Conservation (phyloP, 306 rosid species). For the Astragalus membranaceus region DNA sequence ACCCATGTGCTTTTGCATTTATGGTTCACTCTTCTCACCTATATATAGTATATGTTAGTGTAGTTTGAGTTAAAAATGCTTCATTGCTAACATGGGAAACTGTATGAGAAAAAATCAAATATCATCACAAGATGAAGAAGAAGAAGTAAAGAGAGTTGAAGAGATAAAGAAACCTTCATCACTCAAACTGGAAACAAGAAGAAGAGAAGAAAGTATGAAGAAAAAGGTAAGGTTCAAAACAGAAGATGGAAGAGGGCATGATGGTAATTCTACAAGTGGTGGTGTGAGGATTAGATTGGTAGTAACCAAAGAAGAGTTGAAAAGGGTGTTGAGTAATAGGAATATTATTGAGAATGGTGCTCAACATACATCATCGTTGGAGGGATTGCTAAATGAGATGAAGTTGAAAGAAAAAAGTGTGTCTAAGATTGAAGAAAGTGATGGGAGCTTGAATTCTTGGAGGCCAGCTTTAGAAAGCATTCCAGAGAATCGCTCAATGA, state of each 20-base stretch:
- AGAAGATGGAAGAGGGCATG: neutral
- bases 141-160: slow-evolving; percentile 18
- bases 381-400: slow-evolving; percentile 41
- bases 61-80: neutral
- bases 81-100: slow-evolving; percentile 49
- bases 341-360: slow-evolving; percentile 13
- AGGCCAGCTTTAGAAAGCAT: slow-evolving; percentile 63
- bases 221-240: slow-evolving; percentile 16
- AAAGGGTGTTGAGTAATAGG: slow-evolving; percentile 33
- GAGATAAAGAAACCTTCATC: neutral
- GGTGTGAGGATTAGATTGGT: slow-evolving; percentile 55
- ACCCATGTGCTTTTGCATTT: slow-evolving; percentile 49
- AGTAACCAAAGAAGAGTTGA: slow-evolving; percentile 58
- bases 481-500: slow-evolving; percentile 42
- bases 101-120: slow-evolving; percentile 42
- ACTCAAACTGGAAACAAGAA: neutral
- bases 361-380: slow-evolving; percentile 29
- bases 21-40: neutral
- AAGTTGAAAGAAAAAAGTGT: slow-evolving; percentile 37
- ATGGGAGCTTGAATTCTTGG: slow-evolving; percentile 31
- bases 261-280: slow-evolving; percentile 19
- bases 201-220: slow-evolving; percentile 9
- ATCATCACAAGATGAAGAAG: slow-evolving; percentile 34
- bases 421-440: slow-evolving; percentile 13
- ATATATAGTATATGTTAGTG: neutral